Evolutionary conservation across 1,284 basidiomycete genomes (phyloP).

Genomic region (Apiotrichum porosum): DNA sequence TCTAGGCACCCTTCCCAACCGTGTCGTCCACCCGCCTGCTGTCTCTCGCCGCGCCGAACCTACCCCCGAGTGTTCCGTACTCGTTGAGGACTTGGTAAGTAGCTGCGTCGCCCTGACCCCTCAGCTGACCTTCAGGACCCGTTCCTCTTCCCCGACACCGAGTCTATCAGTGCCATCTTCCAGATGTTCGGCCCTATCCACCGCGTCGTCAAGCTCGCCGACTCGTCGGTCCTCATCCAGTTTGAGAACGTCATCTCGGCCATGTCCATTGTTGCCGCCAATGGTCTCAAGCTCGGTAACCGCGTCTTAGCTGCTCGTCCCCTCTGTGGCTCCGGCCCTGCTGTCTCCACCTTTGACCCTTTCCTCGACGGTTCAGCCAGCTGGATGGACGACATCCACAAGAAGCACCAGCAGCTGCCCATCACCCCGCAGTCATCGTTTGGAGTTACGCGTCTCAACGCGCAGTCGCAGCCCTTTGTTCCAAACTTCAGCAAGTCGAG

Average conservation of each 20-base stretch:
- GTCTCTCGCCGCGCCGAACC: slow-evolving; percentile 22
- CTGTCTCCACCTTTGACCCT: slow-evolving; percentile 9
- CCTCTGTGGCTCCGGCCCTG: not conserved
- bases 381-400: too few relatives aligned
- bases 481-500: slow-evolving; percentile 15
- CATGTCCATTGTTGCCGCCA: slow-evolving; percentile 24
- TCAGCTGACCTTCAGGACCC: slow-evolving; percentile 28
- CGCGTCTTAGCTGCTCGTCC: slow-evolving; percentile 6
- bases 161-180: slow-evolving; percentile 32
- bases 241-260: slow-evolving; percentile 35
- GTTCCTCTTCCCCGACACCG: slow-evolving; percentile 29
- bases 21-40: slow-evolving; percentile 41
- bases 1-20: slow-evolving; percentile 27
- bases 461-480: slow-evolving; percentile 24
- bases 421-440: slow-evolving; percentile 1
- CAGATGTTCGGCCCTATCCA: slow-evolving; percentile 32
- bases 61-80: slow-evolving; percentile 23
- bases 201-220: slow-evolving; percentile 26
- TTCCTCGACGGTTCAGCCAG: slow-evolving; percentile 6
- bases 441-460: slow-evolving; percentile 16
- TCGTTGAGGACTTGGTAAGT: slow-evolving; percentile 41
- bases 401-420: not conserved
- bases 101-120: accelerated
- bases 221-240: slow-evolving; percentile 26
- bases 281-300: slow-evolving; percentile 31